These are phyloP conservation scores for Cenococcum geophilum DNA, from an alignment of 495 filamentous ascomycete genomes.

Conservation along the genomic window DNA sequence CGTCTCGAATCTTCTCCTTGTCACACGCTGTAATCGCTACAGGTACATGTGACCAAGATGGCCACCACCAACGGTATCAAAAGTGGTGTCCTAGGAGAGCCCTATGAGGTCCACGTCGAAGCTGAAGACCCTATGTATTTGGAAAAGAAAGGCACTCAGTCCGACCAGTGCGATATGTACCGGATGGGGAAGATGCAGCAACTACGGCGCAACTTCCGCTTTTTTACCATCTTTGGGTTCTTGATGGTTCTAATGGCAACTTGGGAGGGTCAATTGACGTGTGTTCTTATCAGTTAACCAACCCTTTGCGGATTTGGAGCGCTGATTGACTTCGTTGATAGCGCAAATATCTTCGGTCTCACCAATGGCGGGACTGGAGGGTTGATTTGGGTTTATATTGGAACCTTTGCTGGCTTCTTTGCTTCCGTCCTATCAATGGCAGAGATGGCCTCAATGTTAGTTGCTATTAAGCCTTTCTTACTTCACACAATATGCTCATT, in stretches of 20 bases:
- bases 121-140: background rate
- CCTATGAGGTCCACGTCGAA: background rate
- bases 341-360: slow-evolving; percentile 25
- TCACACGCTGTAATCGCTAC: too few species aligned
- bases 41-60: too few species aligned
- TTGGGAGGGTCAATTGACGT: slow-evolving; percentile 30
- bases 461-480: background rate
- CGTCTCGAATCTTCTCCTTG: too few species aligned
- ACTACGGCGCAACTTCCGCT: slow-evolving; percentile 27
- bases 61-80: too few species aligned
- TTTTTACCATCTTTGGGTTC: slow-evolving; percentile 29
- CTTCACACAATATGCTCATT: background rate
- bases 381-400: slow-evolving; percentile 23
- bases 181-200: slow-evolving; percentile 29
- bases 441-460: slow-evolving; percentile 35
- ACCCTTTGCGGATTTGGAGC: background rate
- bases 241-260: slow-evolving; percentile 26
- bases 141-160: background rate
- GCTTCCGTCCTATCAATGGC: slow-evolving; percentile 19
- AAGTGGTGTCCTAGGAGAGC: too few species aligned
- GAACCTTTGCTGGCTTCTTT: slow-evolving; percentile 21
- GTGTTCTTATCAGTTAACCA: background rate
- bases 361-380: slow-evolving; percentile 37
- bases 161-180: slow-evolving; percentile 19
- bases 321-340: background rate